A percentile compares a stretch with the other conserved stretches of the same genome.
Evolutionary conservation across 129 eudicot species (phyloP).

Genomic region (Logfia minima): DNA sequence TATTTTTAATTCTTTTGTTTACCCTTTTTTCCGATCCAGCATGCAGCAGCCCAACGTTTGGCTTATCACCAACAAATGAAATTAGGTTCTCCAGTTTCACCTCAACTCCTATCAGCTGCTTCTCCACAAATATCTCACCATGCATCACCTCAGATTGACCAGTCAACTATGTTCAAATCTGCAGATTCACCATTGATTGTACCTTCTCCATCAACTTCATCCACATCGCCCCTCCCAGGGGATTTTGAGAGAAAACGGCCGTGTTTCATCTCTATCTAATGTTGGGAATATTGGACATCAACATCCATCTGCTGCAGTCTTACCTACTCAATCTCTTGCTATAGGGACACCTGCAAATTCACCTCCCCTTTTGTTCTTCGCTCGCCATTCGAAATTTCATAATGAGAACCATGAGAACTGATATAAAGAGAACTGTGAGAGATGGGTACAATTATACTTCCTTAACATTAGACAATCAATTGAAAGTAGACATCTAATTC

Average conservation of each 20-base stretch:
- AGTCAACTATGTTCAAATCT: conserved; percentile 62
- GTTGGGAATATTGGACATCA: conserved; percentile 61
- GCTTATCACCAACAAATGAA: conserved; percentile 66
- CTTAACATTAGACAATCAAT: too few species aligned
- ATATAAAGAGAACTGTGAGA: too few species aligned
- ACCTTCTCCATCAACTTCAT: conserved; percentile 80
- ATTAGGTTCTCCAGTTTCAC: conserved; percentile 66
- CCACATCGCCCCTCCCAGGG: conserved; percentile 74
- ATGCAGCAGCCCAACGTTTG: conserved; percentile 50
- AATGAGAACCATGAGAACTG: too few species aligned
- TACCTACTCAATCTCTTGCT: conserved; percentile 64
- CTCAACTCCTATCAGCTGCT: conserved; percentile 65
- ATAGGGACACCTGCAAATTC: conserved; percentile 95
- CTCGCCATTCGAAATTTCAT: too few species aligned
- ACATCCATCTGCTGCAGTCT: conserved; percentile 44
- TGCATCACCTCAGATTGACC: conserved; percentile 83
- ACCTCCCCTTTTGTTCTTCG: conserved; percentile 50
- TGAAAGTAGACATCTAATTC: too few species aligned
- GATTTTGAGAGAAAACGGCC: conserved; percentile 36
- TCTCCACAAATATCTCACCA: conserved; percentile 83
- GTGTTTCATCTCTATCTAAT: conserved; percentile 60
- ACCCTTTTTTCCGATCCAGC: conserved; percentile 24
- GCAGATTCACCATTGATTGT: conserved; percentile 72
- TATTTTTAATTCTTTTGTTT: too few species aligned
- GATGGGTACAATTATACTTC: too few species aligned